phyloP scores from a whole-genome alignment of 2,329 filamentous ascomycete genomes.

The Eutypa lata region DNA sequence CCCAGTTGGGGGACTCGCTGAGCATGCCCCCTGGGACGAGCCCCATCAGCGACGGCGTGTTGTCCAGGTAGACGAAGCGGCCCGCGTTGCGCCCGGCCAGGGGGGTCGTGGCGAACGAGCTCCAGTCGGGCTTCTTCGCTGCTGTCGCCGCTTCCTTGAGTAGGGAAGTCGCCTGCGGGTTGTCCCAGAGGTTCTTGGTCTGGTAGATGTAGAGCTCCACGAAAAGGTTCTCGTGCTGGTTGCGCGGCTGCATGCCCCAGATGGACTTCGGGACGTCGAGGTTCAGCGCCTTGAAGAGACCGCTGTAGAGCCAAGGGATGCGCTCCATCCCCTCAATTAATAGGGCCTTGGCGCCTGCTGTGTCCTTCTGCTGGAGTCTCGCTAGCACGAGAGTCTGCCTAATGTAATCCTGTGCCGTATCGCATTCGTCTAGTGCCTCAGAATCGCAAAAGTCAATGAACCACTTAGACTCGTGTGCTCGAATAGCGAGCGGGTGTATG shows the following conservation, averaged over 20 bases:
- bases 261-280: slow-evolving; percentile 75
- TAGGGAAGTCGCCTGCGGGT: slow-evolving; percentile 64
- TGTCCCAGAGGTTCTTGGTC: slow-evolving; percentile 84
- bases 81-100: slow-evolving; percentile 54
- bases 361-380: slow-evolving; percentile 66
- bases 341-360: slow-evolving; percentile 59
- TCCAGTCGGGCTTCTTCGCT: slow-evolving; percentile 40
- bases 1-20: slow-evolving; percentile 62
- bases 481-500: slow-evolving; percentile 81
- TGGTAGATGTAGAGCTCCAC: slow-evolving; percentile 73
- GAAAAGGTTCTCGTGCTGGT: slow-evolving; percentile 64
- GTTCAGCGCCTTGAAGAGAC: slow-evolving; percentile 76
- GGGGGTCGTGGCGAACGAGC: slow-evolving; percentile 33
- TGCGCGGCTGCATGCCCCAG: slow-evolving; percentile 73
- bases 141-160: slow-evolving; percentile 67
- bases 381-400: slow-evolving; percentile 76
- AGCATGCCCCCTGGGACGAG: slow-evolving; percentile 66
- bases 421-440: slow-evolving; percentile 36
- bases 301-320: slow-evolving; percentile 81
- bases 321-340: slow-evolving; percentile 66
- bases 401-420: slow-evolving; percentile 56
- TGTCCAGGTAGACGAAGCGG: slow-evolving; percentile 75
- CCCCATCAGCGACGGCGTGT: slow-evolving; percentile 67
- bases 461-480: slow-evolving; percentile 72
- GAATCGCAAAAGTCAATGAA: slow-evolving; percentile 66